A percentile compares a stretch with the other conserved stretches of the same genome.
phyloP scores from a whole-genome alignment of 2,329 filamentous ascomycete genomes.

The Helicocarpus griseus region DNA sequence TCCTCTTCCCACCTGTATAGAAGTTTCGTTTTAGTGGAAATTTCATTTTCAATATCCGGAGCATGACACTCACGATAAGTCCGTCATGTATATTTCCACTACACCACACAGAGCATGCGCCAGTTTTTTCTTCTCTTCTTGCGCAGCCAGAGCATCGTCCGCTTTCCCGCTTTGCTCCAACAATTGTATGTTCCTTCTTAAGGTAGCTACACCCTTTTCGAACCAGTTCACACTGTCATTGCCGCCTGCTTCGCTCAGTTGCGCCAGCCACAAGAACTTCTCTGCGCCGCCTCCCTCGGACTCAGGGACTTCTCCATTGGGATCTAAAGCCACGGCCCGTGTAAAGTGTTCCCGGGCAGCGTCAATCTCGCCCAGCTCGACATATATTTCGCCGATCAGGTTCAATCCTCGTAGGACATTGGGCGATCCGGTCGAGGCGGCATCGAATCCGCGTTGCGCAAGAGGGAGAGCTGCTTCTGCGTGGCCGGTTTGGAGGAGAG shows the following conservation, averaged over 20 bases:
- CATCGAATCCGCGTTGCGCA: constrained; percentile 44
- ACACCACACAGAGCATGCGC: constrained; percentile 90
- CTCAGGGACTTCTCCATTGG: constrained; percentile 61
- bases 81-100: constrained; percentile 97
- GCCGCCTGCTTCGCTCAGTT: constrained; percentile 62
- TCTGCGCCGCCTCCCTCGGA: constrained; percentile 73
- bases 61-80: constrained; percentile 59
- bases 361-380: constrained; percentile 75
- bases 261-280: constrained; percentile 90
- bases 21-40: neutral
- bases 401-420: constrained; percentile 53
- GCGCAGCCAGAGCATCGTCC: constrained; percentile 34
- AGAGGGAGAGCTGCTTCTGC: constrained; percentile 47
- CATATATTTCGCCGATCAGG: constrained; percentile 68
- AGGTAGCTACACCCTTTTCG: constrained; percentile 55
- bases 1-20: constrained; percentile 63
- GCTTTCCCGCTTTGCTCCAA: constrained; percentile 44
- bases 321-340: constrained; percentile 64
- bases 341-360: constrained; percentile 63
- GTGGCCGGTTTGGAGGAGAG: constrained; percentile 49
- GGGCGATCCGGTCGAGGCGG: constrained; percentile 23
- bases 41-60: neutral
- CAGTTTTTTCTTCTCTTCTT: constrained; percentile 71
- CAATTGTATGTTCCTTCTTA: constrained; percentile 61
- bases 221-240: constrained; percentile 53